Percentiles rank a stretch among this genome's conserved stretches.
These are phyloP conservation scores for Solanum arcanum DNA, from an alignment of 257 asterid genomes.

Conservation along the genomic window DNA sequence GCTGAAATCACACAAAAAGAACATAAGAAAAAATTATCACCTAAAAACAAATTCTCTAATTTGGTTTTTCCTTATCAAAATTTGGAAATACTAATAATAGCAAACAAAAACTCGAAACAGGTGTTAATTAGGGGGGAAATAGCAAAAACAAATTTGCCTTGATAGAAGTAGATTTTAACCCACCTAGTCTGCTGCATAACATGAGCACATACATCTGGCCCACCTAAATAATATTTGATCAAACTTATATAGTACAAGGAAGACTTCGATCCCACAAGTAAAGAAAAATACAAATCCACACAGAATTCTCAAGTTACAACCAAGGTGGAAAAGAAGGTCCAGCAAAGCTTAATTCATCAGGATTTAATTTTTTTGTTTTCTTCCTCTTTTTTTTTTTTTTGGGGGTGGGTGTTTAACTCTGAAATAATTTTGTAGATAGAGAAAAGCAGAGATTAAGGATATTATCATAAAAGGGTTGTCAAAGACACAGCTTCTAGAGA, in stretches of 20 bases:
- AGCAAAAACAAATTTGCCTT: not conserved
- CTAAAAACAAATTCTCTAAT: not conserved
- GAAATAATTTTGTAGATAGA: not conserved
- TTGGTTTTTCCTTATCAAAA: not conserved
- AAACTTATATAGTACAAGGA: not conserved
- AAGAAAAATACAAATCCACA: not conserved
- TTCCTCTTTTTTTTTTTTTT: no score
- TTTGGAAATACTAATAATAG: not conserved
- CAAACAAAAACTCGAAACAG: not conserved
- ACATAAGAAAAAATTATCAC: slow-evolving; percentile 1
- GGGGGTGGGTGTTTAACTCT: not conserved
- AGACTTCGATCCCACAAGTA: not conserved
- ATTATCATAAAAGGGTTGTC: not conserved
- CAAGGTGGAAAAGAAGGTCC: not conserved
- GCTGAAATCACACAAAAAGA: slow-evolving; percentile 33
- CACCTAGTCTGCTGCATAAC: not conserved
- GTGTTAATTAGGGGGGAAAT: not conserved
- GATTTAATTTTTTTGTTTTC: not conserved
- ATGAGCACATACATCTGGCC: not conserved
- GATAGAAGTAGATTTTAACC: not conserved
- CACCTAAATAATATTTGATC: not conserved
- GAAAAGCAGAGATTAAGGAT: not conserved
- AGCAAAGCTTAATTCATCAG: not conserved
- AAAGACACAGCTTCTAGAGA: not conserved
- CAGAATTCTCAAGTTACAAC: not conserved